Conservation (phyloP, 2,329 filamentous ascomycete genomes). For the Neopestalotiopsis clavispora region DNA sequence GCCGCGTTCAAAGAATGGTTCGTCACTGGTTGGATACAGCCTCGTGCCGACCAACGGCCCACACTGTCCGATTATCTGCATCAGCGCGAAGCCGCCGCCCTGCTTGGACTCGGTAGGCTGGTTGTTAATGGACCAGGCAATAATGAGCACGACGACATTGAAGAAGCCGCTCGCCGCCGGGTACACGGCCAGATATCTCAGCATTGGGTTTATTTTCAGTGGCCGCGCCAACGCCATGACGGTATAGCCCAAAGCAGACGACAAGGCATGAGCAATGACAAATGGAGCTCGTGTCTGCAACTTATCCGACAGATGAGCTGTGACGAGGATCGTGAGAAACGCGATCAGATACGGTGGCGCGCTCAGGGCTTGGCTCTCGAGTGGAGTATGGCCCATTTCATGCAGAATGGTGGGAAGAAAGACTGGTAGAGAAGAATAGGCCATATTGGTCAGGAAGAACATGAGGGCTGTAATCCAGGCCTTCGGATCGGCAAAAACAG, state of each 20-base stretch:
- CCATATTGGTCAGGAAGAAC: constrained; percentile 87
- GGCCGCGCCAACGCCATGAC: constrained; percentile 64
- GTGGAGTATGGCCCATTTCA: constrained; percentile 73
- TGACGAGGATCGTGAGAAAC: constrained; percentile 73
- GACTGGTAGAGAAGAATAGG: constrained; percentile 85
- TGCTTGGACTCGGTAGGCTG: constrained; percentile 71
- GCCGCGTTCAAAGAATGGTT: constrained; percentile 65
- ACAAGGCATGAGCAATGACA: constrained; percentile 70
- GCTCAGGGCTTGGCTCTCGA: constrained; percentile 76
- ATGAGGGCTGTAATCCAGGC: constrained; percentile 79
- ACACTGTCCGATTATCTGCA: constrained; percentile 83
- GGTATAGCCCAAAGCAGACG: constrained; percentile 66
- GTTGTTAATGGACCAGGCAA: constrained; percentile 91
- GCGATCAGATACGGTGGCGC: constrained; percentile 82
- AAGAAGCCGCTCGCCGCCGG: constrained; percentile 84
- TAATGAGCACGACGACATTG: constrained; percentile 80
- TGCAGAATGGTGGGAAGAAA: constrained; percentile 83
- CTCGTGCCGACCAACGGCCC: constrained; percentile 74
- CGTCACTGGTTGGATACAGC: constrained; percentile 65
- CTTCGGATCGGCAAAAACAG: constrained; percentile 68
- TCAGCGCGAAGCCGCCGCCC: constrained; percentile 76
- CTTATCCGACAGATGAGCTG: constrained; percentile 75
- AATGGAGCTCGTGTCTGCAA: constrained; percentile 65
- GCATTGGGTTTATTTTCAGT: constrained; percentile 45
- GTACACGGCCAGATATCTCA: constrained; percentile 77